These are phyloP conservation scores for Rhizomucor miehei DNA, from an alignment of 371 early-diverging fungal species.

Conservation along the genomic window DNA sequence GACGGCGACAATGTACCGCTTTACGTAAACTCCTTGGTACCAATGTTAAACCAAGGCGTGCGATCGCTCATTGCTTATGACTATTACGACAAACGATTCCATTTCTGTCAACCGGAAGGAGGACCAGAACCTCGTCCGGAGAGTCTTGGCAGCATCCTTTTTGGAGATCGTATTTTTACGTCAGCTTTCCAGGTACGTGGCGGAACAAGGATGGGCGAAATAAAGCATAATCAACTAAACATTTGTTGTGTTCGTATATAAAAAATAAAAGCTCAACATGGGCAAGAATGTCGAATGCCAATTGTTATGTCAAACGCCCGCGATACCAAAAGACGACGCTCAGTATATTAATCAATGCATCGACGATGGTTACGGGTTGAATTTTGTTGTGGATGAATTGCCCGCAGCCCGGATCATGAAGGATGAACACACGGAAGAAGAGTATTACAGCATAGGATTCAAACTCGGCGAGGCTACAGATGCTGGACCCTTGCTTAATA, in stretches of 20 bases:
- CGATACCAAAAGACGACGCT: slow-evolving; percentile 67
- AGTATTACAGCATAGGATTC: slow-evolving; percentile 75
- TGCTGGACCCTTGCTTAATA: slow-evolving; percentile 54
- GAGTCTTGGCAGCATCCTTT: slow-evolving; percentile 83
- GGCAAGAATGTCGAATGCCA: slow-evolving; percentile 52
- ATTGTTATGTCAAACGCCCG: slow-evolving; percentile 51
- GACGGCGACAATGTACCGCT: slow-evolving; percentile 66
- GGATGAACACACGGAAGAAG: slow-evolving; percentile 41
- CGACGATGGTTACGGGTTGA: slow-evolving; percentile 69
- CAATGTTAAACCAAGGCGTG: slow-evolving; percentile 54
- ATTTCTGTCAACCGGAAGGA: slow-evolving; percentile 74
- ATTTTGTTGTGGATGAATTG: slow-evolving; percentile 85
- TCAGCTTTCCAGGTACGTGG: slow-evolving; percentile 71
- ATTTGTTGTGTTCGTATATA: too few relatives aligned
- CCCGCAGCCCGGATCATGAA: slow-evolving; percentile 67
- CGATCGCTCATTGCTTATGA: slow-evolving; percentile 82
- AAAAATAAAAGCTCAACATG: slow-evolving; percentile 22
- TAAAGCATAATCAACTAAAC: neutral
- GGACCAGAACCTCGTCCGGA: slow-evolving; percentile 68
- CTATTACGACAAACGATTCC: slow-evolving; percentile 76
- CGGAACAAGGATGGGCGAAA: neutral
- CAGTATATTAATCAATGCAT: slow-evolving; percentile 81
- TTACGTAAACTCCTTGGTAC: slow-evolving; percentile 82
- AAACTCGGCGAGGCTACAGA: slow-evolving; percentile 46
- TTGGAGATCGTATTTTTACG: slow-evolving; percentile 89